Conservation (phyloP, 1,139 yeast genomes). For the Tardiomyces blankii region DNA sequence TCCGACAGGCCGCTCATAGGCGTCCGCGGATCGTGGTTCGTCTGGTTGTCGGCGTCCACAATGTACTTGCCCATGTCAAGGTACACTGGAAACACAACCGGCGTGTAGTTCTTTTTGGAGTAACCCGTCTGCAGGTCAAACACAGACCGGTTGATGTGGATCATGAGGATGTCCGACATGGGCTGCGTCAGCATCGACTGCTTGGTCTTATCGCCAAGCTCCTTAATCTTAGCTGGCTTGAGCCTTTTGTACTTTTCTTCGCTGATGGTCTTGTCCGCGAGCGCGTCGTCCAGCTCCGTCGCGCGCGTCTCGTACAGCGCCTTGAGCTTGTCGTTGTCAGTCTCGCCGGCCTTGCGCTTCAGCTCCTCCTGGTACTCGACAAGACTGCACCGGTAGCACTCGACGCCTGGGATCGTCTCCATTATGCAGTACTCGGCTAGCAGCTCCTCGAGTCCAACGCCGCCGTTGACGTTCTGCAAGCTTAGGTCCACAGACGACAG, state of each 20-base stretch:
- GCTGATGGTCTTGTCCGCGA: constrained; percentile 55
- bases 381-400: constrained; percentile 84
- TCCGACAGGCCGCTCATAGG: constrained; percentile 36
- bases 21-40: constrained; percentile 68
- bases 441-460: constrained; percentile 40
- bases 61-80: constrained; percentile 59
- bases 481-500: constrained; percentile 73
- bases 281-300: constrained; percentile 43
- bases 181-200: constrained; percentile 75
- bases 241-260: constrained; percentile 69
- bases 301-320: constrained; percentile 37
- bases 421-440: constrained; percentile 61
- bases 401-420: constrained; percentile 84
- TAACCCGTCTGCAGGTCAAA: constrained; percentile 79
- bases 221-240: constrained; percentile 65
- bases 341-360: constrained; percentile 28
- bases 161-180: constrained; percentile 60
- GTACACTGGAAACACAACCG: constrained; percentile 61
- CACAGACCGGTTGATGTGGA: constrained; percentile 85
- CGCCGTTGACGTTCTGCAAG: constrained; percentile 24
- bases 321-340: constrained; percentile 15
- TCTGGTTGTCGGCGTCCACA: constrained; percentile 44
- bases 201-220: constrained; percentile 70
- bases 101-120: constrained; percentile 74
- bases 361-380: constrained; percentile 47